Base-by-base conservation (phyloP, 495 filamentous ascomycete genomes). In the Pyrenula massariospora region DNA sequence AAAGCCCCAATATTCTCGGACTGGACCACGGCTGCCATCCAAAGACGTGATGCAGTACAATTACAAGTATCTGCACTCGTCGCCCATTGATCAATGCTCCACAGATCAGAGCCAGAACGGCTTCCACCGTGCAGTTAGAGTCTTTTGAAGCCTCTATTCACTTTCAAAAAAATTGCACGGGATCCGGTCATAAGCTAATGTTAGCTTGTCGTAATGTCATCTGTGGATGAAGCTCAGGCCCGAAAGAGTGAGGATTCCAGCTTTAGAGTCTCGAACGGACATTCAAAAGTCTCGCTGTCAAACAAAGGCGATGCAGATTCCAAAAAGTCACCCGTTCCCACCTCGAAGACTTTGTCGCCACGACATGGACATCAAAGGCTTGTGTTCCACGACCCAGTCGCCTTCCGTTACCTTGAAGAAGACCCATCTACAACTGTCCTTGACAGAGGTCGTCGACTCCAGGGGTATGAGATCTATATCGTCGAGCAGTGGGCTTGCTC, bases 401-500 rank as follows among this genome's bases (percentile, higher is more conserved):
- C 87, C 48, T 82, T 89, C 61, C 81, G 87, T 60, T 98, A 94
- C 63, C 80, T 98, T 12, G 89, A 95, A 77, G 87, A 91, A 59
- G 93, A 98, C 57, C 74, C 87, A 1, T 82, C 81, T 0, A 88
- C 88, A 1, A 79, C 76, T 2, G 84, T 96, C 12, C 76, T 95
- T 11, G 78, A 88, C 57, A 85, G 87, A 24, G 80, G 82, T 51
- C 70, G 73, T 52, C 70, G 75, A 25, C 78, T 98, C 21, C 68
- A 82, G 52, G 94, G 94, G 57, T 97, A 96, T 66, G 91, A 96
- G 65, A 73, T 92, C 53, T 97, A 97, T 71, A 70, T 97, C 36
- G 91, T 98, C 56, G 93, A 97, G 68, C 93, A 98, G 80, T 98
- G 93, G 94, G 89, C 89, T 11, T 96, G 90, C 67, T 96, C 91